These are phyloP conservation scores for Yamadazyma atmosphaerica DNA, from an alignment of 1,139 yeast species.

Conservation along the genomic window DNA sequence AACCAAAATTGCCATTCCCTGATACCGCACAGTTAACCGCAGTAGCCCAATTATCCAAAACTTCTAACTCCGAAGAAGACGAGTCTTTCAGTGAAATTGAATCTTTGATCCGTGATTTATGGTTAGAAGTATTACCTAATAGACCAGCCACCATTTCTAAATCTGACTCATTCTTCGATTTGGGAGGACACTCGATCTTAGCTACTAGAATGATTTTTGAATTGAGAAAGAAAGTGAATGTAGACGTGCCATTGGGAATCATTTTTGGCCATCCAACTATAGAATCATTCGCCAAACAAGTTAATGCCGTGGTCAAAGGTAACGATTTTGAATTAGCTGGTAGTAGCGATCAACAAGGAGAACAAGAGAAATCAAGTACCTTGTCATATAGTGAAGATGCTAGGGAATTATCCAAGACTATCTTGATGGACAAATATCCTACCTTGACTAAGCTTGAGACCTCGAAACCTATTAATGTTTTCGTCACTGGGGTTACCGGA, in stretches of 20 bases:
- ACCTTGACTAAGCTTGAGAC: constrained; percentile 29
- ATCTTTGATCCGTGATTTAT: constrained; percentile 68
- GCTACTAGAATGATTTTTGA: constrained; percentile 98
- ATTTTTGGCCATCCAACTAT: constrained; percentile 89
- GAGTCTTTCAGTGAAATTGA: constrained; percentile 57
- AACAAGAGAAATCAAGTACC: constrained; percentile 16
- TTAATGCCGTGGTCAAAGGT: constrained; percentile 55
- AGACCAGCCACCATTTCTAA: constrained; percentile 76
- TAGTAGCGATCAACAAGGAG: constrained; percentile 21
- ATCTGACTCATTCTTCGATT: constrained; percentile 89
- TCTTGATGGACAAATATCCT: constrained; percentile 42
- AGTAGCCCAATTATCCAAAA: constrained; percentile 52
- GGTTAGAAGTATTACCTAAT: constrained; percentile 85
- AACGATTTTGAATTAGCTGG: constrained; percentile 47
- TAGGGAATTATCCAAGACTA: constrained; percentile 44
- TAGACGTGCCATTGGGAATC: constrained; percentile 86
- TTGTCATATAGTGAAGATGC: constrained; percentile 80
- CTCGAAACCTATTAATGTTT: constrained; percentile 56
- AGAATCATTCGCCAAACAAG: constrained; percentile 70
- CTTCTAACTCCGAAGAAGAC: constrained; percentile 30
- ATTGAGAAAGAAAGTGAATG: constrained; percentile 70
- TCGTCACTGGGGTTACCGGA: constrained; percentile 95
- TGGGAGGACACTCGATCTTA: constrained; percentile 96
- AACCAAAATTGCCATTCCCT: constrained; percentile 96
- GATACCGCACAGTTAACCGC: constrained; percentile 79